Conservation (phyloP, 306 rosid genomes). For the Inga leiocalycina region DNA sequence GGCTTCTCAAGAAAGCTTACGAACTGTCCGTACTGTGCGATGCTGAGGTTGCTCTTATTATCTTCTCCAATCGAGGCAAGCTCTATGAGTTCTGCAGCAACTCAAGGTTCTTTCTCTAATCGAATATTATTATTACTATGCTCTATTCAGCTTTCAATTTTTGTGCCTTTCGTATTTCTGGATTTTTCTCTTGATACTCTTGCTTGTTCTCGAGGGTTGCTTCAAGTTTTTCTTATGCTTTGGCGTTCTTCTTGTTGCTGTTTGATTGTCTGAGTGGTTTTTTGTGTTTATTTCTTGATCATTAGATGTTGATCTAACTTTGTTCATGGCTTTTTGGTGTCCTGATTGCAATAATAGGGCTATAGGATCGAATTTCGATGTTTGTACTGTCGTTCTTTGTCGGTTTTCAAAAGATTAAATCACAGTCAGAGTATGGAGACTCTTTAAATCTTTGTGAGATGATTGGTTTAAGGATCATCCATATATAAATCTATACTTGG, state of each 20-base stretch:
- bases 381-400: not conserved
- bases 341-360: slow-evolving; percentile 26
- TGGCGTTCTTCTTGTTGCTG: not conserved
- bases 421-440: not conserved
- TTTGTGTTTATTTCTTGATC: not conserved
- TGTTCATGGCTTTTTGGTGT: not conserved
- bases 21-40: slow-evolving; percentile 88
- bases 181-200: slow-evolving; percentile 4
- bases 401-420: not conserved
- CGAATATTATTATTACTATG: not conserved
- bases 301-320: not conserved
- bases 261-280: slow-evolving; percentile 19
- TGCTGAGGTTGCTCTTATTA: slow-evolving; percentile 81
- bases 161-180: not conserved
- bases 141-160: not conserved
- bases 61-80: slow-evolving; percentile 79
- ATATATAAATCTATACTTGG: not conserved
- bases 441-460: slow-evolving; percentile 1
- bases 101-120: slow-evolving; percentile 37
- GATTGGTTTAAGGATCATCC: slow-evolving; percentile 1
- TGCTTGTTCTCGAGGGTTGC: slow-evolving; percentile 11
- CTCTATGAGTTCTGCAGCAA: slow-evolving; percentile 83
- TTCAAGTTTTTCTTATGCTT: slow-evolving; percentile 26
- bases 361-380: not conserved
- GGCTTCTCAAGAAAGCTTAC: slow-evolving; percentile 81